Conservation (phyloP, 345 rosid species). For the Raphanus raphanistrum region DNA sequence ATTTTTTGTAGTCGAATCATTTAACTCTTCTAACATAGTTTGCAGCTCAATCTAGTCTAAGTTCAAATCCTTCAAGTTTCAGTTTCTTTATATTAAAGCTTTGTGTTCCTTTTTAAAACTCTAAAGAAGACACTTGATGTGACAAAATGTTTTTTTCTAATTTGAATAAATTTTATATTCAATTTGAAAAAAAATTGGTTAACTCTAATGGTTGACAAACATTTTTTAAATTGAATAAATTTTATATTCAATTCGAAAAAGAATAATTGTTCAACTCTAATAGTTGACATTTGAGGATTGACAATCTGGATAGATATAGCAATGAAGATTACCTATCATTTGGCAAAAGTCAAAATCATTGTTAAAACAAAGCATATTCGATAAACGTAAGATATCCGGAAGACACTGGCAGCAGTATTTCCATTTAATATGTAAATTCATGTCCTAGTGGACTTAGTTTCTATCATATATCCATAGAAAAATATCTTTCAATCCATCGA, state of each 20-base stretch:
- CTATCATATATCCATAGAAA: not conserved
- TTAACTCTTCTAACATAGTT: constrained; percentile 22
- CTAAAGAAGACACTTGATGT: not conserved
- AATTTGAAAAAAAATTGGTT: not conserved
- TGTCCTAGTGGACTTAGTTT: constrained; percentile 10
- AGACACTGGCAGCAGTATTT: not conserved
- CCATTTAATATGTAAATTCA: not conserved
- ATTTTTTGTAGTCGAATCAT: not conserved
- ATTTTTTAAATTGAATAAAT: not conserved
- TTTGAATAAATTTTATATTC: not conserved
- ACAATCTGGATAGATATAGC: constrained; percentile 20
- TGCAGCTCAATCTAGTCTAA: not conserved
- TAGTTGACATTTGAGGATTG: constrained; percentile 24
- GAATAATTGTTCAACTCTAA: constrained; percentile 19
- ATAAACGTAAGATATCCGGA: constrained; percentile 23
- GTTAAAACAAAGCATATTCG: constrained; percentile 30
- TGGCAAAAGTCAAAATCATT: constrained; percentile 27
- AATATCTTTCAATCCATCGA: not conserved
- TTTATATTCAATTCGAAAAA: not conserved
- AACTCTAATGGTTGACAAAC: constrained; percentile 31
- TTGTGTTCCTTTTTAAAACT: not conserved
- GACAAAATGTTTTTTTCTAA: not conserved
- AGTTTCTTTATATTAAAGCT: not conserved
- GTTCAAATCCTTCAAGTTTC: not conserved
- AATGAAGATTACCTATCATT: constrained; percentile 19